Evolutionary conservation across 2,329 filamentous ascomycete species (phyloP), one percentile per base, ranked within the genome.

Genomic region (Monosporascus sp.): DNA sequence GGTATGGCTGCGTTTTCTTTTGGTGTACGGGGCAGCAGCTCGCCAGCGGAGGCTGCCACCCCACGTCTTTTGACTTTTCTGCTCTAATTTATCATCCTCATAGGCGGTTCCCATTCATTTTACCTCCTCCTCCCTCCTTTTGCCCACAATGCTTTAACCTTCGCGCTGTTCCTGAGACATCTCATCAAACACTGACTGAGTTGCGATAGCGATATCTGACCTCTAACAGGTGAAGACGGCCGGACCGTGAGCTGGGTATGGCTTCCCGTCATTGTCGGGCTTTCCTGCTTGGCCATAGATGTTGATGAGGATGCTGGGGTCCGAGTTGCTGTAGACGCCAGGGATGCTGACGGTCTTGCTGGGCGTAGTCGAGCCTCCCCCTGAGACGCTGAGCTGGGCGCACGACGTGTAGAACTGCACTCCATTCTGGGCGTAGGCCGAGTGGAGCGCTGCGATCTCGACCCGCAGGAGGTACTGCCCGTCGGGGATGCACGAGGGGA

Each of bases 391-490:
- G 57, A 75, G 64, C 63, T 76, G 73, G n/a, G 71, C 71, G 57
- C 73, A 76, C 45, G 68, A 71, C 61, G 70, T 69, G 69, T 76
- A 76, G 64, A 76, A 75, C 64, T 76, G 73, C 1, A 72, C 73
- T 17, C 63, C 66, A 50, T 68, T 73, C 16, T 55, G 54, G 14
- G 55, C 63, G 53, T 66, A 65, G 17, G 79, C 79, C 19, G 75
- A 74, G 66, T 83, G 79, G 45, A 82, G 70, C 7, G 79, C 79
- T 43, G 82, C 71, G 34, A 78, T 71, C 69, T 83, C 80, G 27
- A 78, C 75, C 44, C 80, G 74, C 63, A 84, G 68, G 27, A 83
- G 74, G 59, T 83, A 83, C 49, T 82, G 71, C 45, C 80, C 80
- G 2, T 77, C 70, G 3, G 79, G 75, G 54, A 83, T 72, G 67